Conservation (phyloP, 768 basidiomycete genomes). For the Epithele typhae region DNA sequence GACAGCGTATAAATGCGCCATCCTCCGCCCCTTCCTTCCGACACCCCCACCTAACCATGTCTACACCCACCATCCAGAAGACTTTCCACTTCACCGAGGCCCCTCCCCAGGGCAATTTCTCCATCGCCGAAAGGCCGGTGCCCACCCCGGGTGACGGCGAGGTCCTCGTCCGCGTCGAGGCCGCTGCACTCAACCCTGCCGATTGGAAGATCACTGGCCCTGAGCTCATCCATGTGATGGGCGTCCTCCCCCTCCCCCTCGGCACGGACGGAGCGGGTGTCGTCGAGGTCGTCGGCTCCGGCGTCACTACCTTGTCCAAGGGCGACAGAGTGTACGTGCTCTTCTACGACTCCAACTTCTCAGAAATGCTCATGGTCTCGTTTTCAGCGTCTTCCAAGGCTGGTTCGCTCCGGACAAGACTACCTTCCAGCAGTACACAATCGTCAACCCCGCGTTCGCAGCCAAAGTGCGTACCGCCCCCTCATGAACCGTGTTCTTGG, state of each 20-base stretch:
- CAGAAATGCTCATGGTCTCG: background rate
- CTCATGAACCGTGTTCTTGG: background rate
- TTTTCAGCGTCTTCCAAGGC: slow-evolving; percentile 21
- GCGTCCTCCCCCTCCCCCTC: slow-evolving; percentile 18
- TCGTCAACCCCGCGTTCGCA: slow-evolving; percentile 22
- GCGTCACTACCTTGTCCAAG: slow-evolving; percentile 27
- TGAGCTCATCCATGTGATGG: slow-evolving; percentile 6
- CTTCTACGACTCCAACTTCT: background rate
- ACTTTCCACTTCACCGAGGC: too few relatives aligned
- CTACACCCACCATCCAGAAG: too few relatives aligned
- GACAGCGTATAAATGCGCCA: too few relatives aligned
- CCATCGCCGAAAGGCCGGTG: slow-evolving; percentile 14
- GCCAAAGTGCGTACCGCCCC: slow-evolving; percentile 17
- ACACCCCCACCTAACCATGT: too few relatives aligned
- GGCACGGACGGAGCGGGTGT: slow-evolving; percentile 19
- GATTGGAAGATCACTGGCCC: slow-evolving; percentile 46
- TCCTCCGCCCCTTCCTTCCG: too few relatives aligned
- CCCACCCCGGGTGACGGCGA: slow-evolving; percentile 43
- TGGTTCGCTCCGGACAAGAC: slow-evolving; percentile 11
- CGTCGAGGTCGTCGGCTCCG: slow-evolving; percentile 30
- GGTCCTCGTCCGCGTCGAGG: slow-evolving; percentile 42
- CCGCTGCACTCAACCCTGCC: slow-evolving; percentile 48
- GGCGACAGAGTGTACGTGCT: slow-evolving; percentile 24
- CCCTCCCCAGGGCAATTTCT: too few relatives aligned
- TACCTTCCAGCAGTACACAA: slow-evolving; percentile 26